A percentile compares a stretch with the other conserved stretches of the same genome.
Evolutionary conservation across 2,329 filamentous ascomycete species (phyloP).

Genomic region (Scolecobasidium constrictum): DNA sequence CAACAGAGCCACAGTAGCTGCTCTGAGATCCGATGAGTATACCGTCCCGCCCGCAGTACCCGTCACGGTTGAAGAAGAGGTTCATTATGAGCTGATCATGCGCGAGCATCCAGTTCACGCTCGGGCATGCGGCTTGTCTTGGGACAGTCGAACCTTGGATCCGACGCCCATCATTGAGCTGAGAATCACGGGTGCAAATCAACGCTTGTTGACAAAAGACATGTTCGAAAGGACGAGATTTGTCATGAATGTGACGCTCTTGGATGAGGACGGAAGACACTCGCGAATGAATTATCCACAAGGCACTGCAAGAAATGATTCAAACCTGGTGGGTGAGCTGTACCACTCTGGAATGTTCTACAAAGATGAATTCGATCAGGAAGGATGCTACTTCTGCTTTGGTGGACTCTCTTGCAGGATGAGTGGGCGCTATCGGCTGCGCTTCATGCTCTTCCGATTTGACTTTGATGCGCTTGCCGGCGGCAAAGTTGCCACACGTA

Average conservation of each 20-base stretch:
- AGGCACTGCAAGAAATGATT: slow-evolving; percentile 59
- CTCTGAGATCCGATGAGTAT: too few species aligned
- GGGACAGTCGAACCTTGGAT: slow-evolving; percentile 73
- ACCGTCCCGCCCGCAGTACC: too few species aligned
- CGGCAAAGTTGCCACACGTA: too few species aligned
- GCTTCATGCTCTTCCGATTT: slow-evolving; percentile 63
- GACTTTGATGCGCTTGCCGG: slow-evolving; percentile 48
- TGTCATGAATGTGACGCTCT: slow-evolving; percentile 70
- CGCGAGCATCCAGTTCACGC: slow-evolving; percentile 71
- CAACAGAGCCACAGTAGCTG: too few species aligned
- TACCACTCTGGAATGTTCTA: slow-evolving; percentile 69
- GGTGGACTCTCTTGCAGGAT: slow-evolving; percentile 72
- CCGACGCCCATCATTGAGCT: slow-evolving; percentile 75
- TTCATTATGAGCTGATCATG: slow-evolving; percentile 43
- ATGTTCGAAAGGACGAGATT: too few species aligned
- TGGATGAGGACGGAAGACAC: slow-evolving; percentile 54
- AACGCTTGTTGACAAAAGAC: too few species aligned
- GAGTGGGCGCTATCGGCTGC: slow-evolving; percentile 62
- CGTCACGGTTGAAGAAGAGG: too few species aligned
- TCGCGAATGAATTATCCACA: slow-evolving; percentile 61
- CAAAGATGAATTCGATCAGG: slow-evolving; percentile 58
- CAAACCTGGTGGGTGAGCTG: slow-evolving; percentile 68
- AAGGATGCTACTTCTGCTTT: slow-evolving; percentile 80
- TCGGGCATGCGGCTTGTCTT: slow-evolving; percentile 72
- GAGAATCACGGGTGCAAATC: slow-evolving; percentile 47